Evolutionary conservation across 805 yeast genomes (phyloP).

Genomic region (Pichia insulana): DNA sequence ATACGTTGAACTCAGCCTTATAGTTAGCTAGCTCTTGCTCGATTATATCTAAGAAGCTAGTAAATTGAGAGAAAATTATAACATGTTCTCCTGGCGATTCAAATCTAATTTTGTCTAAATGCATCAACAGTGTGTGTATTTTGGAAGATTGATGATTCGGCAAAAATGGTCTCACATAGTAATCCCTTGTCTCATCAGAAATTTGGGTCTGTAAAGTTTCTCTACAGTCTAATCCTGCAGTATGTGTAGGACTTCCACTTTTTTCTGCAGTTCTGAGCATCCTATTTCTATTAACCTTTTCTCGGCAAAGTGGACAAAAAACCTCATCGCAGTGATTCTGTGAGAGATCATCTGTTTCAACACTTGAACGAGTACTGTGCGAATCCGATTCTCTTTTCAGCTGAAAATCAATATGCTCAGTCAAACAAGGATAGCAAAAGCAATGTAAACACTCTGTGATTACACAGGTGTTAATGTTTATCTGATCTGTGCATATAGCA

Average conservation of each 20-base stretch:
- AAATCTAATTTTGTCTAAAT: slow-evolving; percentile 44
- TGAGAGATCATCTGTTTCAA: slow-evolving; percentile 20
- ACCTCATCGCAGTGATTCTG: slow-evolving; percentile 24
- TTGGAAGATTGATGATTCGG: slow-evolving; percentile 61
- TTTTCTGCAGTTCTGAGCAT: slow-evolving; percentile 33
- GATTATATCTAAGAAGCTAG: slow-evolving; percentile 70
- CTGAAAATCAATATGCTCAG: slow-evolving; percentile 70
- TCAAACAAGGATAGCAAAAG: slow-evolving; percentile 64
- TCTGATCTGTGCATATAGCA: slow-evolving; percentile 70
- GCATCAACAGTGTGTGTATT: slow-evolving; percentile 56
- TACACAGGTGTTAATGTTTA: slow-evolving; percentile 39
- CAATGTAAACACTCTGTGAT: slow-evolving; percentile 73
- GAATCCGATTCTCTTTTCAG: slow-evolving; percentile 3
- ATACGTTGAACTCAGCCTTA: slow-evolving; percentile 41
- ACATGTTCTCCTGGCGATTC: slow-evolving; percentile 60
- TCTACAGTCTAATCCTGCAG: slow-evolving; percentile 1
- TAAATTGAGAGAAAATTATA: slow-evolving; percentile 87
- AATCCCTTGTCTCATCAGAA: slow-evolving; percentile 11
- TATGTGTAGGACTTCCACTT: slow-evolving; percentile 3
- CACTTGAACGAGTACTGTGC: not conserved
- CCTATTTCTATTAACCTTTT: slow-evolving; percentile 38
- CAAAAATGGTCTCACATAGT: slow-evolving; percentile 33
- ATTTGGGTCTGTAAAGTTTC: slow-evolving; percentile 8
- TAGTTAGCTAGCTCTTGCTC: slow-evolving; percentile 45
- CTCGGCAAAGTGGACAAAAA: slow-evolving; percentile 74